Evolutionary conservation across 208 protist species (phyloP).

Genomic region (Crithidia brevicula): DNA sequence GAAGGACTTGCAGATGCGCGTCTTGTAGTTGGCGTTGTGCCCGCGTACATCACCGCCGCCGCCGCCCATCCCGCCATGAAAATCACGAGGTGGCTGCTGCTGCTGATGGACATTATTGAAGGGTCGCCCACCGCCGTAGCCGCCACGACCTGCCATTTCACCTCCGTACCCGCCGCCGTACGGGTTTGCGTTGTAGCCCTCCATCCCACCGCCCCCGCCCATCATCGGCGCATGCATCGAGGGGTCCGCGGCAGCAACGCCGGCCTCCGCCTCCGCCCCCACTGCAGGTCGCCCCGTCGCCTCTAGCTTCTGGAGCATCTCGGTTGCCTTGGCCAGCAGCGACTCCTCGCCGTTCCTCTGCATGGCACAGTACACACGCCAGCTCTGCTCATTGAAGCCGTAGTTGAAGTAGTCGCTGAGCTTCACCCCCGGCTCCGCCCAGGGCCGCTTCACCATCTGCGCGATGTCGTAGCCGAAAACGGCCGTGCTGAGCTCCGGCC

Average conservation of each 20-base stretch:
- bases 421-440: conserved; percentile 80
- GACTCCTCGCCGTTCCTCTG: conserved; percentile 69
- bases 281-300: conserved; percentile 25
- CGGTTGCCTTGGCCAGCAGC: conserved; percentile 57
- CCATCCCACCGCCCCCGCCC: conserved; percentile 9
- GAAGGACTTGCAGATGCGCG: conserved; percentile 74
- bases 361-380: conserved; percentile 85
- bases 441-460: conserved; percentile 80
- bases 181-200: conserved; percentile 9
- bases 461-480: conserved; percentile 88
- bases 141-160: too few species aligned
- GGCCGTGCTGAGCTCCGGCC: conserved; percentile 62
- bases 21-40: conserved; percentile 62
- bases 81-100: conserved; percentile 8
- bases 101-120: too few species aligned
- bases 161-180: conserved; percentile 19
- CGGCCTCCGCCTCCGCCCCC: conserved; percentile 7
- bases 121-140: conserved; percentile 6
- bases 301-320: conserved; percentile 61
- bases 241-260: background rate
- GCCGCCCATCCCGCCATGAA: conserved; percentile 1
- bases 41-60: conserved; percentile 1
- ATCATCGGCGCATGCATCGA: conserved; percentile 14
- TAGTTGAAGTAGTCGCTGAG: conserved; percentile 92
- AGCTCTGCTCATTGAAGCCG: conserved; percentile 89